A percentile compares a stretch with the other conserved stretches of the same genome.
These are phyloP conservation scores for Cytospora piceae DNA, from an alignment of 2,329 filamentous ascomycete genomes.

Conservation along the genomic window DNA sequence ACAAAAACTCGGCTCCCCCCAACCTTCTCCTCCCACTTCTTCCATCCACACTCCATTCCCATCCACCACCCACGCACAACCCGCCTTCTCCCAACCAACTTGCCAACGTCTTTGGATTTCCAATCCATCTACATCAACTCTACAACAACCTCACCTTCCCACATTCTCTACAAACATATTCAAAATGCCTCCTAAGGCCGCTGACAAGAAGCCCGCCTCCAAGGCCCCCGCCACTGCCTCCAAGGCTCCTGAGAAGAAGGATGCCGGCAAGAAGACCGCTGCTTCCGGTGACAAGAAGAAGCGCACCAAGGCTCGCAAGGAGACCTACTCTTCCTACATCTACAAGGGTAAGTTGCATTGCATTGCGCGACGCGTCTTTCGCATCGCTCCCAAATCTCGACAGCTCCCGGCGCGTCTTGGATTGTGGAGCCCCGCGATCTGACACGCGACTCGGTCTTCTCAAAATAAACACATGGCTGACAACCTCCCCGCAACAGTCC, in stretches of 20 bases:
- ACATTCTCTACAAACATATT: conserved; percentile 29
- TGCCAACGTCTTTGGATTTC: conserved; percentile 34
- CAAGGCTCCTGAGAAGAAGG: conserved; percentile 90
- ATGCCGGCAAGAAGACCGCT: conserved; percentile 99
- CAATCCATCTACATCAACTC: conserved; percentile 31
- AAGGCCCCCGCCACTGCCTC: conserved; percentile 84
- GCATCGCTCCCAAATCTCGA: conserved; percentile 17
- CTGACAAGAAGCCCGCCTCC: conserved; percentile 98
- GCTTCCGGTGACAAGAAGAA: conserved; percentile 99
- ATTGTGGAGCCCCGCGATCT: conserved; percentile 3
- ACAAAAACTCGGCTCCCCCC: conserved; percentile 64
- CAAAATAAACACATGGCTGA: conserved; percentile 37
- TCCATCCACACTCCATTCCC: conserved; percentile 51
- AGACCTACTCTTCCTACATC: conserved; percentile 99
- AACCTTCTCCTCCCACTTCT: conserved; percentile 46
- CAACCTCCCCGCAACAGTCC: conserved; percentile 63
- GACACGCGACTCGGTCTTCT: conserved; percentile 12
- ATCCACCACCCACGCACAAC: conserved; percentile 39
- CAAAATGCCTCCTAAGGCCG: conserved; percentile 97
- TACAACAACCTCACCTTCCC: conserved; percentile 28
- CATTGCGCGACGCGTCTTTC: conserved; percentile 31
- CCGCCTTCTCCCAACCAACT: conserved; percentile 35
- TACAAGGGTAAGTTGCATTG: conserved; percentile 82
- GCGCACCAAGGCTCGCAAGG: conserved; percentile 99
- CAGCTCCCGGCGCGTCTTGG: conserved; percentile 11